phyloP scores from a whole-genome alignment of 2,329 filamentous ascomycete species.

The Phialocephala subalpina region DNA sequence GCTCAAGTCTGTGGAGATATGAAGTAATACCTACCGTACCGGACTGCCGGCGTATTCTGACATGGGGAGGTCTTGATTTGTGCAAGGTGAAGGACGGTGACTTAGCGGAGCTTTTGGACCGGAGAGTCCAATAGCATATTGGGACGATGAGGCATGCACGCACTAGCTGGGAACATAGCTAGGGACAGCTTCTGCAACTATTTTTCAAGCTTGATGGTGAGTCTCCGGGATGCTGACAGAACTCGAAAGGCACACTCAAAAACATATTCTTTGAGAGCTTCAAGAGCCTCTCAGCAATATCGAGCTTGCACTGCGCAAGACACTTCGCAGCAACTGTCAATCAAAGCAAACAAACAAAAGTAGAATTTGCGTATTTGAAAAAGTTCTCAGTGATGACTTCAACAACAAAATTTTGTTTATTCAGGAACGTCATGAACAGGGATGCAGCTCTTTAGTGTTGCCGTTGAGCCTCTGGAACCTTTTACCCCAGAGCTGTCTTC shows the following conservation, averaged over 20 bases:
- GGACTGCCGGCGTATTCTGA: background rate
- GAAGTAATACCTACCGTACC: conserved; percentile 12
- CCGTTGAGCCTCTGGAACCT: conserved; percentile 14
- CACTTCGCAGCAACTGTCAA: background rate
- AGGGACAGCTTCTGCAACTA: background rate
- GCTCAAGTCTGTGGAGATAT: conserved; percentile 5
- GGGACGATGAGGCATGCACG: background rate
- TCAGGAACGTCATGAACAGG: conserved; percentile 18
- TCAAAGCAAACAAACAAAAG: background rate
- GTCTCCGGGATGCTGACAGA: background rate
- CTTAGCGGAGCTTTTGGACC: background rate
- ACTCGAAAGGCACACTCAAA: background rate
- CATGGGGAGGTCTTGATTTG: conserved; percentile 1
- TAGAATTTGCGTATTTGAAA: background rate
- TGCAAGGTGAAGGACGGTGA: background rate
- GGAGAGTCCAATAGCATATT: background rate
- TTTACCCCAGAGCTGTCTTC: background rate
- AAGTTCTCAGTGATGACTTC: conserved; percentile 23
- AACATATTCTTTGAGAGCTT: background rate
- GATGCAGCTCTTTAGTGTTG: background rate
- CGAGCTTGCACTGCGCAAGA: background rate
- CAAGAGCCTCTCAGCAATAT: background rate
- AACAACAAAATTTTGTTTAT: conserved; percentile 8
- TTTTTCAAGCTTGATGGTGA: background rate
- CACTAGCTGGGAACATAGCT: conserved; percentile 15